A percentile compares a stretch with the other conserved stretches of the same genome.
phyloP scores from a whole-genome alignment of 176 grass and related monocot genomes.

The Tillandsia fasciculata region DNA sequence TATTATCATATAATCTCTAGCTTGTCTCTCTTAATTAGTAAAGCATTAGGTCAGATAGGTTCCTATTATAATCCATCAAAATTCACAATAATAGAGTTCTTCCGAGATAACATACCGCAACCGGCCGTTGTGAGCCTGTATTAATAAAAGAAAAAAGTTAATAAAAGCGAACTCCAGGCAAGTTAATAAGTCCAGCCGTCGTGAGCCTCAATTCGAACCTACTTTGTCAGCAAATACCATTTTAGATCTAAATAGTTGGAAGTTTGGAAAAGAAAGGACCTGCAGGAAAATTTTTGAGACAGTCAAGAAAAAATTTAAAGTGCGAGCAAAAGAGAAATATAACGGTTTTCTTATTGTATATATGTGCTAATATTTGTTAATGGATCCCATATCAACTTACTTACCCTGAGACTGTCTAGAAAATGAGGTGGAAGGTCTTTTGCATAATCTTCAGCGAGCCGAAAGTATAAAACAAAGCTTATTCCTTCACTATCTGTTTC shows the following conservation, averaged over 20 bases:
- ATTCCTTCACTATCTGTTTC: slow-evolving; percentile 91
- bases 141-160: slow-evolving; percentile 1
- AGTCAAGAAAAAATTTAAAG: not conserved
- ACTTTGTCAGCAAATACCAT: not conserved
- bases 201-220: not conserved
- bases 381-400: slow-evolving; percentile 10
- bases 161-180: not conserved
- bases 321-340: not conserved
- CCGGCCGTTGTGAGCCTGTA: not conserved
- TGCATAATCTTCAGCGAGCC: slow-evolving; percentile 71
- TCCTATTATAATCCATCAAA: no score
- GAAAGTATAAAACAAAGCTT: slow-evolving; percentile 97
- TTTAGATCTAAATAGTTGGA: slow-evolving; percentile 7
- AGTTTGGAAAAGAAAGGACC: slow-evolving; percentile 1
- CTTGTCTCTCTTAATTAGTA: no score
- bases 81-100: no score
- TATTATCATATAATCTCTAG: no score
- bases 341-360: not conserved
- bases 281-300: not conserved
- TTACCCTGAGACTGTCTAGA: slow-evolving; percentile 72
- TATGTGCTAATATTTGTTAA: not conserved
- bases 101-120: no score
- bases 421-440: slow-evolving; percentile 90
- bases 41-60: no score
- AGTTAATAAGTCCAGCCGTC: not conserved